Evolutionary conservation across 140 eudicot genomes (phyloP), one percentile per base, ranked within the genome.

Genomic region (Ambrosia hybrid): DNA sequence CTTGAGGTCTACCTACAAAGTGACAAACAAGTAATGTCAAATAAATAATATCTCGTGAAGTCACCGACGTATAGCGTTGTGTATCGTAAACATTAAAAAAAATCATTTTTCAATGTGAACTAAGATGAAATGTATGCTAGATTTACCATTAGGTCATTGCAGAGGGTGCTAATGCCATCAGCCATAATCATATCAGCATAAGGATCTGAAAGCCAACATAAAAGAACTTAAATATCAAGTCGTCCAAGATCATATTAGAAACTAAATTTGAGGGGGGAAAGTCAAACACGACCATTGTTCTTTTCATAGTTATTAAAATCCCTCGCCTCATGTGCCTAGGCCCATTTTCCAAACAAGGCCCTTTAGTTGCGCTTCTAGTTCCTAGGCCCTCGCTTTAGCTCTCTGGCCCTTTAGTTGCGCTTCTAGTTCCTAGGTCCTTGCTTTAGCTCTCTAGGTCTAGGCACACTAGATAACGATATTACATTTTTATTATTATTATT

Each of bases 131-230:
- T 57, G 17, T 62, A 51, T 55, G 57, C 53, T 45, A 33, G 66
- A 62, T 43, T 57, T 76, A 89, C 96, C 96, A 82, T 92, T 89
- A 93, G 80, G 69, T 93, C 99, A 81, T 76, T 93, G 90, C 99
- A 93, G 17, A 93, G 87, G 52, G 75, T 78, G 74, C 91, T 87
- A 72, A 93, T 93, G 1, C 99, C 99, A 76, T 93, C 99, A 75
- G 87, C 99, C 91, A 86, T 74, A 82, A 93, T 84, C 97, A 90
- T 90, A 78, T 88, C 97, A 59, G 93, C 91, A 84, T 93, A 88
- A 65, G 85, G 94, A 83, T 93, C 99, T 93, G 85, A 62, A 81
- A 52, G 56, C 12, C 37, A 67, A 65, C 39, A 59, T 7, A 57
- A 73, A 45, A 56, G 4, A 17, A 11, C 16, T 56, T 14, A 71